Evolutionary conservation across 202 grass and related monocot species (phyloP), one percentile per base, ranked within the genome.

Genomic region (Hordeum pubiflorum): DNA sequence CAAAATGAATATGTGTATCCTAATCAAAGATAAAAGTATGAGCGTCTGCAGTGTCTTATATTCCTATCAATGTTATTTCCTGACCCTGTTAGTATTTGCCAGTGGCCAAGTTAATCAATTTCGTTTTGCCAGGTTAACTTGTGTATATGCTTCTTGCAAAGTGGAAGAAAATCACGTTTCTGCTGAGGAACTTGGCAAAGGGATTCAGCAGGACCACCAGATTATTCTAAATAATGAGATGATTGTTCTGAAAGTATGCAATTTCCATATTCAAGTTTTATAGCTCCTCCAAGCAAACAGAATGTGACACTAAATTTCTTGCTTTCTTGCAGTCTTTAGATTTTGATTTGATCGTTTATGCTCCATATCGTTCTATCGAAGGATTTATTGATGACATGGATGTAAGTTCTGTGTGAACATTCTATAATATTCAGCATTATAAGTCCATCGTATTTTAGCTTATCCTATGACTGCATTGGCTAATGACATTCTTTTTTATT

Each of bases 141-240:
- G 96, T 82, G 83, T 99, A 89, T 99, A 95, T 88, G 48, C 87
- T 85, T 93, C 96, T 67, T 99, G 96, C 73, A 99, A 95, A 93
- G 90, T 99, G 70, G 96, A 95, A 91, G 96, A 99, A 86, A 99
- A 99, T 85, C 96, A 99, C 74, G 92, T 99, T 74, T 99, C 96
- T 50, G 92, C 96, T 38, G 96, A 99, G 87, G 96, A 99, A 82
- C 90, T 99, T 78, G 96, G 92, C 72, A 95, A 95, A 85, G 96
- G 96, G 69, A 98, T 98, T 76, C 81, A 93, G 26, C 92, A 95
- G 77, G 96, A 98, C 44, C 86, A 94, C 83, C 83, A 94, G 86
- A 89, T 94, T 70, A 98, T 98, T 88, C 86, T 98, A 65, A 88
- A 95, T 86, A 95, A 98, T 63, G 96, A 98, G 74, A 93, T 95